Evolutionary conservation across 2,329 filamentous ascomycete genomes (phyloP), one percentile per base, ranked within the genome.

Genomic region (Neofusicoccum ribis): DNA sequence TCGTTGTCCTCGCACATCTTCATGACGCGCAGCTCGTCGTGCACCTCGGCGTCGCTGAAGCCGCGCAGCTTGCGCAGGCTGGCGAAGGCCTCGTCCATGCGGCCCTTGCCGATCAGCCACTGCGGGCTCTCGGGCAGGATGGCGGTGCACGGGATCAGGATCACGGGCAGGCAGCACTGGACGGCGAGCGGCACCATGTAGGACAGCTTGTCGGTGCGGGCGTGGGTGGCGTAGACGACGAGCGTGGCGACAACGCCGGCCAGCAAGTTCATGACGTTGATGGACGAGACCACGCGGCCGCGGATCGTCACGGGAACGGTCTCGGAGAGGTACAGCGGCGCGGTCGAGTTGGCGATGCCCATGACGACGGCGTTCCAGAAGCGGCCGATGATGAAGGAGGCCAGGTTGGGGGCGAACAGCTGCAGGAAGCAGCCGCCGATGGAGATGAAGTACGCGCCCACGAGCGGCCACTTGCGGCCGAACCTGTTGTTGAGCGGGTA

Each of bases 141-240:
- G 2, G 74, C 37, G 3, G 77, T 77, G 20, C 74, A 63, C 0
- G 71, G 5, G 23, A 74, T 64, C 9, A 79, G 67, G 5, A 78
- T 44, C 1, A 72, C 70, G 3, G 76, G 76, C 11, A 76, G 65
- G 12, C 67, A 74, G 37, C 71, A 73, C 65, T 79, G 77, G 2
- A 79, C 66, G 4, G 73, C 75, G 12, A 79, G 68, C 2, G 77
- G 77, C 12, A 78, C 77, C 66, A 72, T 72, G 65, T 74, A 79
- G 20, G 49, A 51, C 3, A 51, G 91, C 78, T 92, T 92, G 80
- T 92, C 92, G 79, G 91, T 31, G 17, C 47, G 47, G 7, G 47
- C 15, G 60, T 54, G 60, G 64, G 84, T 83, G 73, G 96, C 93
- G 79, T 93, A 93, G 69, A 97, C 89, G 6, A 96, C 89, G 63